These are phyloP conservation scores for Colletotrichum brevisporum DNA, from an alignment of 2,329 filamentous ascomycete species.

Conservation along the genomic window DNA sequence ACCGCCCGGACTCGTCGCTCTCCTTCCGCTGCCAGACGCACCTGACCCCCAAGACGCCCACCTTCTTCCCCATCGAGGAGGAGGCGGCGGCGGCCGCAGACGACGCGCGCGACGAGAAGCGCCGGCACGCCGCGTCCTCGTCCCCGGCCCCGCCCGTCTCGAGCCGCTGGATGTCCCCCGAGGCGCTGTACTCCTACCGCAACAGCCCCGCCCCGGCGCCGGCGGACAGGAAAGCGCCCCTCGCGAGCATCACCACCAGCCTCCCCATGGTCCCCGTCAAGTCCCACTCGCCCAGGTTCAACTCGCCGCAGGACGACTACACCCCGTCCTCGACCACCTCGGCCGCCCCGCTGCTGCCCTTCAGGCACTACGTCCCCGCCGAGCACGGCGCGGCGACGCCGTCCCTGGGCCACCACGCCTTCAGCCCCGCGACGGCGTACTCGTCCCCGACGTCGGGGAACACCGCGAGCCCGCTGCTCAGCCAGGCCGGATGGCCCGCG, in stretches of 20 bases:
- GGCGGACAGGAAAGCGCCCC: constrained; percentile 12
- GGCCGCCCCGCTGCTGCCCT: constrained; percentile 51
- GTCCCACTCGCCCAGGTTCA: constrained; percentile 32
- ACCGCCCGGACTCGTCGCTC: constrained; percentile 60
- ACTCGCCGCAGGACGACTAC: constrained; percentile 41
- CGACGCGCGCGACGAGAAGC: constrained; percentile 41
- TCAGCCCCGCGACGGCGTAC: constrained; percentile 30
- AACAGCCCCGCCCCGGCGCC: background rate
- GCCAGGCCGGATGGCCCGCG: constrained; percentile 36
- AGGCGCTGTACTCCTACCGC: constrained; percentile 28
- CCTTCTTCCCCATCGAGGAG: constrained; percentile 53
- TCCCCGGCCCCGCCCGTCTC: background rate
- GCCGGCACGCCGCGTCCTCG: background rate
- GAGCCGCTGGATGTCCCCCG: constrained; percentile 43
- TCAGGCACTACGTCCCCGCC: constrained; percentile 48
- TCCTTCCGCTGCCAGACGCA: constrained; percentile 67
- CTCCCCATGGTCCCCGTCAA: constrained; percentile 29
- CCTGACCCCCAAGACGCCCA: constrained; percentile 55
- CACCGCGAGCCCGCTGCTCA: constrained; percentile 41
- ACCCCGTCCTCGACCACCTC: constrained; percentile 53
- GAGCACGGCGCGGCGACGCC: constrained; percentile 46
- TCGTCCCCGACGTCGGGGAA: constrained; percentile 30
- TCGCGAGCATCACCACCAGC: constrained; percentile 35
- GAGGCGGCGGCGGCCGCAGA: constrained; percentile 36
- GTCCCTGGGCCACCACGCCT: constrained; percentile 29